A percentile compares a stretch with the other conserved stretches of the same genome.
Evolutionary conservation across 192 early-diverging fungal species (phyloP).

Genomic region (Dissophora globulifera): DNA sequence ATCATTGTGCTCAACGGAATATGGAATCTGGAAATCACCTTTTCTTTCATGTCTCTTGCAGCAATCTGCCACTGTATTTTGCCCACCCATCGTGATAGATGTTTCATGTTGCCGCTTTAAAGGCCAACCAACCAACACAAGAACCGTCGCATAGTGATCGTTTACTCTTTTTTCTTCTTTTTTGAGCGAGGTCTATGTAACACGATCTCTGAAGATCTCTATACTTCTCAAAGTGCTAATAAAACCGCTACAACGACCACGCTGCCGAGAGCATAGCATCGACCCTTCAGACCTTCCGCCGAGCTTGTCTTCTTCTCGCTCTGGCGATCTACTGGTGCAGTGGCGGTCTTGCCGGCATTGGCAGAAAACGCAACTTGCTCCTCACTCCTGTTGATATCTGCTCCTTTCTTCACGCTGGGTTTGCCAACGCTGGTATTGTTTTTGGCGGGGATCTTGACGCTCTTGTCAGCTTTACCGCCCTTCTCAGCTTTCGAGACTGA

Average conservation of each 20-base stretch:
- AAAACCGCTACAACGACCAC: too few relatives aligned
- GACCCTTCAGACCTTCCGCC: too few relatives aligned
- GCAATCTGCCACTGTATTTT: background rate
- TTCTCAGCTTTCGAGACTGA: background rate
- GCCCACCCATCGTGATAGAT: background rate
- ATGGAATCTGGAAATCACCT: slow-evolving; percentile 2
- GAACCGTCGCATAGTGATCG: too few relatives aligned
- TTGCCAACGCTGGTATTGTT: background rate
- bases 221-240: too few relatives aligned
- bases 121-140: too few relatives aligned
- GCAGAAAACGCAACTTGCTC: background rate
- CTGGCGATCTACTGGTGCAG: background rate
- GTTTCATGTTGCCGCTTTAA: too few relatives aligned
- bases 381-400: background rate
- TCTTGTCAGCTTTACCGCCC: background rate
- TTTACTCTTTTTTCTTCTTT: too few relatives aligned
- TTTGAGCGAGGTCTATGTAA: too few relatives aligned
- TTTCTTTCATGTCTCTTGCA: background rate
- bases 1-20: background rate
- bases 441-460: too few relatives aligned
- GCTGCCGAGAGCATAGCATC: background rate
- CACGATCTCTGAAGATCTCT: too few relatives aligned
- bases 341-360: background rate
- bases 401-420: background rate
- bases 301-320: too few relatives aligned